Conservation (phyloP, 257 asterid genomes). For the Primulina tabacum region DNA sequence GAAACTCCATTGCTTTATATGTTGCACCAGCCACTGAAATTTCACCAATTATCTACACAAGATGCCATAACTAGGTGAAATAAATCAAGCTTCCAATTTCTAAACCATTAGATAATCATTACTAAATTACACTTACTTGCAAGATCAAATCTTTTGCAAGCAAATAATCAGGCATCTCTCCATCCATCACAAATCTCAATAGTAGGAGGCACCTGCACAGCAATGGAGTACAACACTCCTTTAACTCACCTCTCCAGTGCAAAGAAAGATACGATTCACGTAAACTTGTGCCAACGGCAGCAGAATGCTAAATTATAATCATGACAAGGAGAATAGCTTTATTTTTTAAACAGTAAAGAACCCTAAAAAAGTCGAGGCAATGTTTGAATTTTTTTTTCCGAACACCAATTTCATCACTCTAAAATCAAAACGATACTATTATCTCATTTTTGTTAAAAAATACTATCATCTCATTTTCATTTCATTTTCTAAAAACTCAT, state of each 20-base stretch:
- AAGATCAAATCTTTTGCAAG: constrained; percentile 94
- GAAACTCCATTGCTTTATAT: constrained; percentile 96
- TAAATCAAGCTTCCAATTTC: not conserved
- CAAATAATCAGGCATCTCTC: constrained; percentile 92
- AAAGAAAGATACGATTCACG: not conserved
- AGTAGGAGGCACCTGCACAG: constrained; percentile 90
- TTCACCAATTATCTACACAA: constrained; percentile 88
- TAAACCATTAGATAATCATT: not conserved
- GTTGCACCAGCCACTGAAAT: constrained; percentile 99
- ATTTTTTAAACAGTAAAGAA: not conserved
- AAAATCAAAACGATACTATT: not conserved
- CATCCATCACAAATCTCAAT: constrained; percentile 89
- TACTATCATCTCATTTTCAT: too few species aligned
- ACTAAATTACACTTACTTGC: constrained; percentile 56
- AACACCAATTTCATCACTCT: not conserved
- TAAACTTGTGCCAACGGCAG: not conserved
- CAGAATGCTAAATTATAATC: not conserved
- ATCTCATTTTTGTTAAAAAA: too few species aligned
- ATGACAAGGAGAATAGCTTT: not conserved
- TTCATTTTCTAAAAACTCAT: too few species aligned
- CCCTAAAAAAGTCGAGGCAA: not conserved
- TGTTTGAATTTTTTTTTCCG: too few species aligned
- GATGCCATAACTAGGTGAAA: constrained; percentile 19
- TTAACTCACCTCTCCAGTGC: constrained; percentile 1
- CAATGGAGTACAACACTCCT: constrained; percentile 16